These are phyloP conservation scores for Neckera pumila DNA, from an alignment of 225 moss, liverwort and hornwort species.

Conservation along the genomic window DNA sequence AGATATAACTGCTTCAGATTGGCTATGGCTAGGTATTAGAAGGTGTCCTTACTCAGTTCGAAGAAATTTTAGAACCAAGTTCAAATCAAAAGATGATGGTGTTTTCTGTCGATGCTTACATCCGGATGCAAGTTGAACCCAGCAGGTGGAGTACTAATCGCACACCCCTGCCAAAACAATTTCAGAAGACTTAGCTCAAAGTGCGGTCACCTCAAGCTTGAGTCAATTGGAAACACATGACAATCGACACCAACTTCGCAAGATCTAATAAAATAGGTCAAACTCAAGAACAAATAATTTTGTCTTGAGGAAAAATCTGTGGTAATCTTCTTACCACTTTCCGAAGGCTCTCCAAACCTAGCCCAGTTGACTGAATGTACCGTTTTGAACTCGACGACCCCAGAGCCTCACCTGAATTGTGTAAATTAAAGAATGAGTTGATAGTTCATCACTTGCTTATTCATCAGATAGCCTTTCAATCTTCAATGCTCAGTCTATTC, in stretches of 20 bases:
- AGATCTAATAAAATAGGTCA: neutral
- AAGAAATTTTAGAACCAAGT: neutral
- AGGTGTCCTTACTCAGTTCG: neutral
- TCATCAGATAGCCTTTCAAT: neutral
- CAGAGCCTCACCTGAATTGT: constrained; percentile 43
- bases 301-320: neutral
- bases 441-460: neutral
- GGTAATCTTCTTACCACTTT: constrained; percentile 19
- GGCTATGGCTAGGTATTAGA: neutral
- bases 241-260: neutral
- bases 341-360: constrained; percentile 37
- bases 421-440: neutral
- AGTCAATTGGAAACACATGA: neutral
- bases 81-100: neutral
- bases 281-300: neutral
- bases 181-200: neutral
- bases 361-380: constrained; percentile 46
- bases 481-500: neutral
- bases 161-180: constrained; percentile 26
- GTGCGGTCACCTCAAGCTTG: neutral
- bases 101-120: constrained; percentile 20
- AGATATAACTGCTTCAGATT: neutral
- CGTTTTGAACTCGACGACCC: constrained; percentile 43
- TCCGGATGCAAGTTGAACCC: constrained; percentile 53
- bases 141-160: constrained; percentile 40